phyloP scores from a whole-genome alignment of 345 rosid genomes.

The Eucalyptus viminalis region DNA sequence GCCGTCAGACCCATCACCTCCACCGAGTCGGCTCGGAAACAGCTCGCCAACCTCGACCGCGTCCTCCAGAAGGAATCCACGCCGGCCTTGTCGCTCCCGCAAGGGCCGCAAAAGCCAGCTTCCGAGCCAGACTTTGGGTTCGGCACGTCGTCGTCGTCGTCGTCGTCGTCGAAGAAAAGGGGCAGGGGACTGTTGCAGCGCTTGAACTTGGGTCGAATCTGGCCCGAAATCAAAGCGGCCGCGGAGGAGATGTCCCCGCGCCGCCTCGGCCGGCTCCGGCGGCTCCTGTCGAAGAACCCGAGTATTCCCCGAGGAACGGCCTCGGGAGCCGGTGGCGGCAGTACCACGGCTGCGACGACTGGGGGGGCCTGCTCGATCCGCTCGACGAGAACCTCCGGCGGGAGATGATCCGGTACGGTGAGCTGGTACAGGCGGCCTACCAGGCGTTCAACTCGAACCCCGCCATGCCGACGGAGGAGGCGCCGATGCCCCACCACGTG shows the following conservation, averaged over 20 bases:
- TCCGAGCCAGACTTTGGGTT: not conserved
- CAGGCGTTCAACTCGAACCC: conserved; percentile 73
- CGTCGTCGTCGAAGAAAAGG: not conserved
- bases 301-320: conserved; percentile 75
- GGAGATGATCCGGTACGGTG: conserved; percentile 49
- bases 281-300: conserved; percentile 52
- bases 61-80: conserved; percentile 25
- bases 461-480: conserved; percentile 40
- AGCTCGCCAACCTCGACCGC: conserved; percentile 56
- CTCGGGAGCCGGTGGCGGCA: conserved; percentile 77
- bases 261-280: conserved; percentile 51
- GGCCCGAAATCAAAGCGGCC: conserved; percentile 75
- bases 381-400: conserved; percentile 56
- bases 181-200: conserved; percentile 26
- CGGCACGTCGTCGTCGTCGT: not conserved
- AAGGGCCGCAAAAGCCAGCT: not conserved
- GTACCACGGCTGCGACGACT: conserved; percentile 36
- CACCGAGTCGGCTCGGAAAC: conserved; percentile 17
- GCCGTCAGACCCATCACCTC: not conserved
- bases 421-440: conserved; percentile 40
- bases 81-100: not conserved
- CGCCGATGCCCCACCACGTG: conserved; percentile 46
- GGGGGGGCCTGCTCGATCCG: conserved; percentile 49
- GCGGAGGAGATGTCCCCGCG: conserved; percentile 94
- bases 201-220: conserved; percentile 44